Conservation (phyloP, 139 green algal genomes). For the Volvox reticuliferus region DNA sequence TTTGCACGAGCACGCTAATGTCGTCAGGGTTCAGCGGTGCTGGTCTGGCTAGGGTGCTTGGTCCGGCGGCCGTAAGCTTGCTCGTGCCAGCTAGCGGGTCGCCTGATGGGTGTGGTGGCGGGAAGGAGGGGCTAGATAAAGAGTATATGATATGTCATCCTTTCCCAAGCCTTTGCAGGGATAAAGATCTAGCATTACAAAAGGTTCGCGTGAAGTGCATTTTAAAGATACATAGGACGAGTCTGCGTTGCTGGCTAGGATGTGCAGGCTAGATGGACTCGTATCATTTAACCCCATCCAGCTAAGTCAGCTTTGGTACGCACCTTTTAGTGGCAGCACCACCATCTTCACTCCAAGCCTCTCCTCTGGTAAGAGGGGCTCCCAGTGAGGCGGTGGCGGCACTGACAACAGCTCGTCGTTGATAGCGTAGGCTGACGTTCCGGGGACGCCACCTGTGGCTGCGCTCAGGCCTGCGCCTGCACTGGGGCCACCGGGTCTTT, state of each 20-base stretch:
- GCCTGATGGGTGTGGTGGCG: not conserved
- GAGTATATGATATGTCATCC: no score
- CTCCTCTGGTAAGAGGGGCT: not conserved
- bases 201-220: no score
- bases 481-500: not conserved
- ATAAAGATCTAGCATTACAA: no score
- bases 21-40: not conserved
- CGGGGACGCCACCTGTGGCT: not conserved
- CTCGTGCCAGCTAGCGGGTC: slow-evolving; percentile 12
- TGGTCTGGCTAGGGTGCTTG: not conserved
- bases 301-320: no score
- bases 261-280: no score
- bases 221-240: no score
- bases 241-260: no score
- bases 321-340: slow-evolving; percentile 34
- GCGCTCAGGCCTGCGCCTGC: not conserved
- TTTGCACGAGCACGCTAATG: slow-evolving; percentile 3
- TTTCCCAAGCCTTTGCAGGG: no score
- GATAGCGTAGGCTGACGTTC: not conserved
- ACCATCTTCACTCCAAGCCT: slow-evolving; percentile 15
- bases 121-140: no score
- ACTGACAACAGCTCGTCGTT: not conserved
- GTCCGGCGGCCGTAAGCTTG: not conserved
- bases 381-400: slow-evolving; percentile 28
- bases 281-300: no score